Evolutionary conservation across 805 yeast genomes (phyloP).

Genomic region (Yarrowia keelungensis): DNA sequence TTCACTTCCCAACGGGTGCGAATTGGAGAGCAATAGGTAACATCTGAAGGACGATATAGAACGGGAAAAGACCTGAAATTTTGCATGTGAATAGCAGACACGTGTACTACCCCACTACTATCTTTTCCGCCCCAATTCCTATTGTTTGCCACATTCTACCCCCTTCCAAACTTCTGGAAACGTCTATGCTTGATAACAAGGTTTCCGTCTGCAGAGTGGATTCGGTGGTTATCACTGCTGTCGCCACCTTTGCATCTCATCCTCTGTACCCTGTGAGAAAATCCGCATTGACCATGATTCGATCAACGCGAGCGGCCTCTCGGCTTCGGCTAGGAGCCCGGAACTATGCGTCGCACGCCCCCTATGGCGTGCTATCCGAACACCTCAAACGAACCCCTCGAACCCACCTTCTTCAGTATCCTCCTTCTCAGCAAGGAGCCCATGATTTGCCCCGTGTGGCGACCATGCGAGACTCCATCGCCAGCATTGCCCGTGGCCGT

Average conservation of each 20-base stretch:
- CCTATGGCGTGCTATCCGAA: constrained; percentile 19
- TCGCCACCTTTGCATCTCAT: constrained; percentile 38
- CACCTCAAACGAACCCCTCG: constrained; percentile 21
- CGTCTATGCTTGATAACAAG: constrained; percentile 29
- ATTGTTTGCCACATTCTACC: neutral
- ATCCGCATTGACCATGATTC: constrained; percentile 26
- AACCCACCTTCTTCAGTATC: neutral
- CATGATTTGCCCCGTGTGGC: constrained; percentile 2
- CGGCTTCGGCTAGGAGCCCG: constrained; percentile 38
- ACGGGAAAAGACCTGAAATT: neutral
- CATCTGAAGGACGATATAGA: neutral
- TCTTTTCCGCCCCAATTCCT: neutral
- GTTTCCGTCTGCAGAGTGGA: constrained; percentile 16
- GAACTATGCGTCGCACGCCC: constrained; percentile 30
- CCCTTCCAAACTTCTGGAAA: neutral
- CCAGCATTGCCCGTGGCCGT: constrained; percentile 11
- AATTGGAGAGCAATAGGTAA: neutral
- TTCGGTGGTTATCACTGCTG: constrained; percentile 22
- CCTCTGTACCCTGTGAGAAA: constrained; percentile 9
- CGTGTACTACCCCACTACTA: no score
- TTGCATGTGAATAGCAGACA: neutral
- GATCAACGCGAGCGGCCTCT: constrained; percentile 38
- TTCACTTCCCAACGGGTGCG: constrained; percentile 16
- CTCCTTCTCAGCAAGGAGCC: neutral
- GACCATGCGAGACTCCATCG: constrained; percentile 20